A percentile compares a stretch with the other conserved stretches of the same genome.
phyloP scores from a whole-genome alignment of 1,284 basidiomycete species.

The Naganishia sp. region DNA sequence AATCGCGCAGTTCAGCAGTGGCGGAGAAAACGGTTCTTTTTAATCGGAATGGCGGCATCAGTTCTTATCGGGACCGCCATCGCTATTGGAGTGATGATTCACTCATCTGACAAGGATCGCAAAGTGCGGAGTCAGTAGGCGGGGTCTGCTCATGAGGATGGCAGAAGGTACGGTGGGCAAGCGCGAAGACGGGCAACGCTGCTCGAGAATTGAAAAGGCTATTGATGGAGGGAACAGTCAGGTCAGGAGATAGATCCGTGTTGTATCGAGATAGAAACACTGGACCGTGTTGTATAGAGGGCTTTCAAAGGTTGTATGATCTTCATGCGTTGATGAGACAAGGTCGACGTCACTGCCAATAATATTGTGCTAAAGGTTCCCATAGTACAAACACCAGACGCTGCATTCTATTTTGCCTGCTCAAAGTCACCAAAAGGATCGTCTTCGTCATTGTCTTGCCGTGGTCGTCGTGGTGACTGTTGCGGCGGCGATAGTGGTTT shows the following conservation, averaged over 20 bases:
- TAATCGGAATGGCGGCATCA: conserved; percentile 4
- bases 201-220: background rate
- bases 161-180: background rate
- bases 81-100: conserved; percentile 2
- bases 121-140: background rate
- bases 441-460: conserved; percentile 33
- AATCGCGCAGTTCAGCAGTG: conserved; percentile 1
- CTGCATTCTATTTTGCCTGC: conserved; percentile 11
- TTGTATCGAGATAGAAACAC: conserved; percentile 1
- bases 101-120: conserved; percentile 2
- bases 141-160: background rate
- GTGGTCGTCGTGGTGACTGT: background rate
- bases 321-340: too few species aligned
- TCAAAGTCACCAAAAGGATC: conserved; percentile 39
- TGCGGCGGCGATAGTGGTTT: background rate
- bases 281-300: background rate
- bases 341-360: too few species aligned
- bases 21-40: conserved; percentile 13
- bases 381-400: conserved; percentile 7
- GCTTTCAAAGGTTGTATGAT: background rate
- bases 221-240: background rate
- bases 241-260: background rate
- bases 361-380: background rate
- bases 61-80: conserved; percentile 10
- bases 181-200: background rate